Evolutionary conservation across 2,329 filamentous ascomycete genomes (phyloP).

Genomic region (Alternaria solani): DNA sequence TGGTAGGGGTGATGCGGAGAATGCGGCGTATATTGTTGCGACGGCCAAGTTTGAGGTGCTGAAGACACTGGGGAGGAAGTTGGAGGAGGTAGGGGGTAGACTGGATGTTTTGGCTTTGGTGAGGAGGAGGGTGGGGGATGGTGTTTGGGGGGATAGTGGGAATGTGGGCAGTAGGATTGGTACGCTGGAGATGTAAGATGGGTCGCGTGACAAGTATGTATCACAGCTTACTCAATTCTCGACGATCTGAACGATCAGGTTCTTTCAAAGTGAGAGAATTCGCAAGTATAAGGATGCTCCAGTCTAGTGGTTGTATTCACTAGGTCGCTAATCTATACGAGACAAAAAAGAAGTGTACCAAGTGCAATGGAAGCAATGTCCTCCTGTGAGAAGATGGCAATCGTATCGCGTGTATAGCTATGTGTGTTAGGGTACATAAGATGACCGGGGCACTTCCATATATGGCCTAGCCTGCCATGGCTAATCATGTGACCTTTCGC

Average conservation of each 20-base stretch:
- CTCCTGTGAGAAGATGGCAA: no score
- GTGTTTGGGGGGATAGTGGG: conserved; percentile 52
- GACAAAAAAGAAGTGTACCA: neutral
- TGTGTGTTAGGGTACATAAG: no score
- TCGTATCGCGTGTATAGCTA: no score
- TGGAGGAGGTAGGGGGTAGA: conserved; percentile 51
- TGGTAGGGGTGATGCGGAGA: conserved; percentile 64
- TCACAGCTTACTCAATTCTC: no score
- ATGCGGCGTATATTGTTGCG: conserved; percentile 65
- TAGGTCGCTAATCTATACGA: neutral
- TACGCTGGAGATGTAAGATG: conserved; percentile 50
- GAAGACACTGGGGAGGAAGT: conserved; percentile 55
- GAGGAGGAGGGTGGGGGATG: conserved; percentile 53
- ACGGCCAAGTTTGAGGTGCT: conserved; percentile 66
- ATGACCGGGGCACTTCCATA: no score
- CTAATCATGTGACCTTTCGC: no score
- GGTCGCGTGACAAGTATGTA: neutral
- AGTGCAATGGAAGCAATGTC: neutral
- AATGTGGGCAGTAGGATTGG: conserved; percentile 56
- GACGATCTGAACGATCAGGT: no score
- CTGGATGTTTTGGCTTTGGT: conserved; percentile 55
- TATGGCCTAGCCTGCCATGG: no score
- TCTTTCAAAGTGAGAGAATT: no score
- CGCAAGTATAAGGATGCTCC: no score
- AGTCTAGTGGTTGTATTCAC: no score